These are phyloP conservation scores for Dacryopinax primogenitus DNA, from an alignment of 768 basidiomycete species.

Conservation along the genomic window DNA sequence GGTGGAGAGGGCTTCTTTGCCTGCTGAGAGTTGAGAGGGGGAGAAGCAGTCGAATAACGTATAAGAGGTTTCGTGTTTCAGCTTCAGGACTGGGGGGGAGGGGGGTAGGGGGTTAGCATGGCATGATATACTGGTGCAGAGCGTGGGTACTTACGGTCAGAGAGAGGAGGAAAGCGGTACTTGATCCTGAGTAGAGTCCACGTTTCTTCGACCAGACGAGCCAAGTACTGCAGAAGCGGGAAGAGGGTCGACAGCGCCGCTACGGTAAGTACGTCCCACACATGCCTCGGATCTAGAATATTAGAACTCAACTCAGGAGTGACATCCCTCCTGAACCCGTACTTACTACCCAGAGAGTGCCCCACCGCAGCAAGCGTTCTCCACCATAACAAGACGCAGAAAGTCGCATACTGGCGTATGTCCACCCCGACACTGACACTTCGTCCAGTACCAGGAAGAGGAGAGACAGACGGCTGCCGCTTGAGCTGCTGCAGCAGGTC, in stretches of 20 bases:
- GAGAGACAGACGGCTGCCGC: neutral
- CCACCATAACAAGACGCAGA: neutral
- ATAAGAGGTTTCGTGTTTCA: neutral
- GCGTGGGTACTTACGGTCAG: neutral
- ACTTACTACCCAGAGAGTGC: neutral
- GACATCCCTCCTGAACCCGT: neutral
- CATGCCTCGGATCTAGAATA: neutral
- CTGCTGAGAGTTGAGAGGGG: neutral
- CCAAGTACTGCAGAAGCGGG: neutral
- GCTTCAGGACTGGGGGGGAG: neutral
- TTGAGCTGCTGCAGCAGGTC: neutral
- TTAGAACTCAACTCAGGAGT: neutral
- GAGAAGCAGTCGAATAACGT: conserved; percentile 2
- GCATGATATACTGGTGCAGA: neutral
- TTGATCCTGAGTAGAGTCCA: neutral
- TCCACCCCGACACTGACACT: neutral
- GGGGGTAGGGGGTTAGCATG: neutral
- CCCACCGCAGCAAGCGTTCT: neutral
- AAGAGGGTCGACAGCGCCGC: neutral
- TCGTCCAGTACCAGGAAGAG: neutral
- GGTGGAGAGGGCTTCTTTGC: neutral
- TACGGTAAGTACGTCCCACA: neutral
- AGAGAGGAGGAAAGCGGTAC: neutral
- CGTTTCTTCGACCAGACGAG: neutral
- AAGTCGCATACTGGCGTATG: neutral